Base-by-base conservation (phyloP, 345 rosid species). In the Sonneratia alba region DNA sequence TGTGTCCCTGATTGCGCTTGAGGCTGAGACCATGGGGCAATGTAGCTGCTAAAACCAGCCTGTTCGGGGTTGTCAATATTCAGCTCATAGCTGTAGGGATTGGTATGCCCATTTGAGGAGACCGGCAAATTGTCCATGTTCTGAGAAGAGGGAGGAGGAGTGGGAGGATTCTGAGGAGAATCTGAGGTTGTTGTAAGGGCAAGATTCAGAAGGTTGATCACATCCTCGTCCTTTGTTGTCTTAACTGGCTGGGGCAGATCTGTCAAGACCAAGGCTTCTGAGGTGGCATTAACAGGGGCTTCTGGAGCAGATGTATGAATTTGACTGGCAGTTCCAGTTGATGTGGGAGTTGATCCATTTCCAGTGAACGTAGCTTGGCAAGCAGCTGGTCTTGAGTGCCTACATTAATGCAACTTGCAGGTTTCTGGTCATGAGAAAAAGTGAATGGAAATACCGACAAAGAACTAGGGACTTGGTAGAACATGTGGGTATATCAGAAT, bases 1-100 rank as follows among this genome's bases (percentile, higher is more conserved):
- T 48, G 82, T 4, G 65, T 40, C 42, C 32, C 66, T 62, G 78
- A 55, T 69, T 72, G 85, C 0, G 68, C 79, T 42, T 24, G 70
- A 36, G 91, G 74, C 49, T 85, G 94, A 49, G 99, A 95, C 97
- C 99, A 92, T 21, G 99, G 97, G 77, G 86, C 93, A 21, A 96
- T 88, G 76, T 91, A 89, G 78, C 74, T 86, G 74, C 62, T 67
- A 77, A 77, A 85, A 18, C 85, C 70, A 27, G 72, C 63, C 68
- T 81, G 84, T 53, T 81, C 88, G 36, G 79, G 87, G 80, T 69
- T 79, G 70, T 75, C 81, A 21, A 77, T 45, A 71, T 80, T 78
- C 37, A 69, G 73, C 45, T 81, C 81, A 43, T 85, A 61, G 73
- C 70, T 69, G 11, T 71, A 78, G 7, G 78, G 85, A 75, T 73